Percentiles rank a stretch among this genome's conserved stretches.
Evolutionary conservation across 306 rosid genomes (phyloP).

Genomic region (Myrica gale): DNA sequence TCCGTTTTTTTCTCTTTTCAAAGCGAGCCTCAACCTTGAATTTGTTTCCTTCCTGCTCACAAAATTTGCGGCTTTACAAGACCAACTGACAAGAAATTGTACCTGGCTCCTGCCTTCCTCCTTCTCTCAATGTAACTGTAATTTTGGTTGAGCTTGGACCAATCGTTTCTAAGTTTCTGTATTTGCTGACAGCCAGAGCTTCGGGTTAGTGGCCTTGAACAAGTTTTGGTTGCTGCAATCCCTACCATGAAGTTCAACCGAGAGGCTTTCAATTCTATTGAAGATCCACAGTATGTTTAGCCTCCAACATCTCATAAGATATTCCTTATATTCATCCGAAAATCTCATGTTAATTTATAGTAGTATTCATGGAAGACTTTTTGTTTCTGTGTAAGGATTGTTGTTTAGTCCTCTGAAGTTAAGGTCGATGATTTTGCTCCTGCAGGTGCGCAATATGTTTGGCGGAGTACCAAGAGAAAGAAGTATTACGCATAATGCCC

Average conservation of each 20-base stretch:
- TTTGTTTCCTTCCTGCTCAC: background rate
- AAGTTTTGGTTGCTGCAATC: slow-evolving; percentile 78
- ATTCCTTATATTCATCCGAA: slow-evolving; percentile 6
- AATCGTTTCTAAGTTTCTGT: slow-evolving; percentile 45
- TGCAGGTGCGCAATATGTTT: slow-evolving; percentile 93
- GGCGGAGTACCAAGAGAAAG: slow-evolving; percentile 84
- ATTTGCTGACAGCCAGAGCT: slow-evolving; percentile 83
- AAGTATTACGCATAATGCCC: slow-evolving; percentile 79
- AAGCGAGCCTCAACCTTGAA: background rate
- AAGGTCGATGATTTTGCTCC: slow-evolving; percentile 9
- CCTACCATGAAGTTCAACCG: slow-evolving; percentile 83
- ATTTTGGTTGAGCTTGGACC: slow-evolving; percentile 20
- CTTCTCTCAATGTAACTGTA: slow-evolving; percentile 13
- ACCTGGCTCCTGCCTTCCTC: background rate
- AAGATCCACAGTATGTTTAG: slow-evolving; percentile 79
- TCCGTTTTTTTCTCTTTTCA: background rate
- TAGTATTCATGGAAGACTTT: background rate
- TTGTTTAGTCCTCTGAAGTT: background rate
- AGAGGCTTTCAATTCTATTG: slow-evolving; percentile 74
- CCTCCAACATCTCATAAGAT: slow-evolving; percentile 7
- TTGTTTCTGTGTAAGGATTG: slow-evolving; percentile 4
- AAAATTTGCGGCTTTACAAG: background rate
- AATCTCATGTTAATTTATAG: background rate
- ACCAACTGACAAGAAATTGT: background rate
- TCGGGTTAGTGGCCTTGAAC: slow-evolving; percentile 60